Base-by-base conservation (phyloP, 2,329 filamentous ascomycete species). In the Clonostachys byssicola region DNA sequence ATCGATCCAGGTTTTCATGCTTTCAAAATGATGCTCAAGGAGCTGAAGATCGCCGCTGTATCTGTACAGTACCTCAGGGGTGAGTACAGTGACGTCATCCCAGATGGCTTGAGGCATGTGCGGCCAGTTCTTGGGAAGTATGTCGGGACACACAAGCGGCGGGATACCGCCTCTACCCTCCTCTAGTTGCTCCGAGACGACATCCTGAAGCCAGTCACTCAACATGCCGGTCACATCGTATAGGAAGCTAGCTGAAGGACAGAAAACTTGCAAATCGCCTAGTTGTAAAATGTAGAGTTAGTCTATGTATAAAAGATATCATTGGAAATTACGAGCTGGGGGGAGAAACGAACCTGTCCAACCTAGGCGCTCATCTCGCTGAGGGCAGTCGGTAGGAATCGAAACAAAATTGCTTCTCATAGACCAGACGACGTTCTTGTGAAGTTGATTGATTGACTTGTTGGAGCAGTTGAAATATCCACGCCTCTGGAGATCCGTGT, bases 321-420 rank as follows among this genome's bases (percentile, higher is more conserved):
- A 62, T 78, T 74, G 83, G 46, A 56, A 65, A 20, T 61, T 55
- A 47, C 75, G 71, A 49, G 82, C 73, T 0, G 73, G 76, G 0
- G 67, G 58, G 1, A 73, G 72, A 52, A 80, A 30, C 23, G 23
- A 30, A 30, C 23, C 23, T 1, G 72, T 75, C 79, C 78, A 78
- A 16, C 73, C 72, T 5, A 80, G 57, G 0, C 76, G 66, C 58
- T 81, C 77, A 47, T 81, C 76, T 2, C 75, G 64, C 51, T 80
- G 75, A 0, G 77, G 77, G 51, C 77, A 80, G 52, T 84, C 80
- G 0, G 78, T 83, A 0, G 78, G 78, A 1, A 83, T 60, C 0
- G 69, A 72, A 5, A 82, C 52, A 52, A 83, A 82, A 51, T 83
- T 84, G 1, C 77, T 77, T 34, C 70, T 69, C 72, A 82, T 80